Base-by-base conservation (phyloP, 768 basidiomycete genomes). In the Kwoniella pini region DNA sequence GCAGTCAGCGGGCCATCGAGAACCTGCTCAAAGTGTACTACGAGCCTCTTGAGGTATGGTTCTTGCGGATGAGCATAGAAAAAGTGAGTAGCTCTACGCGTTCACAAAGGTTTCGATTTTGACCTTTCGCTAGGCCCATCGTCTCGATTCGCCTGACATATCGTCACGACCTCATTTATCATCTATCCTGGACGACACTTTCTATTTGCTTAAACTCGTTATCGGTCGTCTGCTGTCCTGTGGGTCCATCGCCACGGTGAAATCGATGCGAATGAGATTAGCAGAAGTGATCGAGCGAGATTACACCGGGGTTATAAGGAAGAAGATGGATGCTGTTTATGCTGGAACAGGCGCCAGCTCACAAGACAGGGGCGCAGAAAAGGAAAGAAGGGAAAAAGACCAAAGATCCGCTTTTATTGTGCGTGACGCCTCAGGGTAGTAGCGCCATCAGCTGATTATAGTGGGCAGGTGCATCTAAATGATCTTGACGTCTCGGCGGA, bases 401-500 rank as follows among this genome's bases (percentile, higher is more conserved):
- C 87, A 86, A 64, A 83, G 90, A 42, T 78, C 82, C 38, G 82
- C 86, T 1, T 97, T 92, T 74, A 88, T 95, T 58, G 96, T 94
- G 63, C 17, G 60, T 28, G 19, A 11, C 27, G 21, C n/a, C 5
- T 28, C 26, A 33, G 49, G 36, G 15, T 28, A 7, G 15, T 5
- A 11, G 15, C 38, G 33, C n/a, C n/a, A 36, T 15, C 33, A 38
- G 38, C 43, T 43, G 53, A 44, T 22, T 30, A 44, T 15, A 10
- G 10, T 38, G 7, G 7, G 19, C 44, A 98, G 95, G 87, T 87
- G 33, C 83, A 89, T 44, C 81, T 98, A 51, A 99, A 99, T 74
- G 92, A 99, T 77, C 82, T 99, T n/a, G 93, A 97, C 75, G 77
- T 92, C 17, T 97, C 94, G 2, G 86, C 87, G 2, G 88, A 86